Evolutionary conservation across 148 eudicot species (phyloP), one percentile per base, ranked within the genome.

Genomic region (Camellia japonica): DNA sequence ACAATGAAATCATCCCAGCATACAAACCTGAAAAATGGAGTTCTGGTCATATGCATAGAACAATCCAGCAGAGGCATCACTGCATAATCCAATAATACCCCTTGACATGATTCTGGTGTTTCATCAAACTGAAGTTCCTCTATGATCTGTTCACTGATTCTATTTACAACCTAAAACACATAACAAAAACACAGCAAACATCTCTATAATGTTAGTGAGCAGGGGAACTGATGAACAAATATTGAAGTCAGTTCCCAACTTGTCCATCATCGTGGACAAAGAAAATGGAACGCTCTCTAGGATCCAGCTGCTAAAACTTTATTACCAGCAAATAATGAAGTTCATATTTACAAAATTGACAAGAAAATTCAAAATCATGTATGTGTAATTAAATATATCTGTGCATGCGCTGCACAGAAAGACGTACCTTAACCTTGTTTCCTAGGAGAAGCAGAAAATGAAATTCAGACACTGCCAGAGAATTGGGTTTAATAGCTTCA

Each of bases 31-130:
- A 80, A 93, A 95, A 62, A 96, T 90, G 44, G 98, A 92, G 80
- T 89, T 88, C 80, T 94, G 93, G 80, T 94, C 99, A 87, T 94
- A 96, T 60, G 95, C 97, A 84, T 93, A 96, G 82, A 96, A 96
- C 72, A 96, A 87, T 66, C 95, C 98, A 64, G 99, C 99, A 79
- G 99, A 90, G 79, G 99, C 95, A 88, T 96, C 99, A 23, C 95
- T 94, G 83, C 97, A 93, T 80, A 96, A 87, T 71, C 98, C 98
- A 77, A 92, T 81, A 83, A 96, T 88, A 23, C 97, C 98, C 83
- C 81, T 89, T 74, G 95, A 86, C 64, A 71, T 76, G 97, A 87
- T 82, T 96, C 99, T 73, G 92, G 78, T 71, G 90, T 84, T 88
- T 89, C 88, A 80, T 94, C 94, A 87, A 96, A 93, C 86, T 90